Evolutionary conservation across 495 filamentous ascomycete genomes (phyloP).

Genomic region (Tuber magnatum): DNA sequence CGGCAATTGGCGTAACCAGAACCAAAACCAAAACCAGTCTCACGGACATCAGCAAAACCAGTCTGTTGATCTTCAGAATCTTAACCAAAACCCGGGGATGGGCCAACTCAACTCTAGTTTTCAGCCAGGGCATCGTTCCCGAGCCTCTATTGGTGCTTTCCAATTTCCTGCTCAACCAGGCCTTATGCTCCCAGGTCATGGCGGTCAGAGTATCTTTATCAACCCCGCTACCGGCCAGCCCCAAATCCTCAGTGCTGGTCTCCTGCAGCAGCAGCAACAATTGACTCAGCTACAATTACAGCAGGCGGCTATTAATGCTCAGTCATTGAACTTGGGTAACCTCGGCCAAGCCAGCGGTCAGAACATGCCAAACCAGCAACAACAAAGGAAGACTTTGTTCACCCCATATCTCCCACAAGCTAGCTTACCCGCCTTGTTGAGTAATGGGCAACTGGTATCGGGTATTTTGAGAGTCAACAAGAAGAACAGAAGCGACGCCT

Average conservation of each 20-base stretch:
- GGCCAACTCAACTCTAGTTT: constrained; percentile 69
- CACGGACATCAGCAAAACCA: constrained; percentile 31
- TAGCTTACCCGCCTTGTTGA: constrained; percentile 79
- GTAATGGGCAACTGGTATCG: constrained; percentile 87
- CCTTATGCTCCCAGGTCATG: constrained; percentile 52
- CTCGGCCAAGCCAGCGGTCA: constrained; percentile 62
- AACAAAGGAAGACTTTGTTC: constrained; percentile 96
- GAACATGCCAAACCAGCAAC: constrained; percentile 62
- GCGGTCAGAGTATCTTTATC: constrained; percentile 40
- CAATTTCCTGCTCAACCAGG: constrained; percentile 90
- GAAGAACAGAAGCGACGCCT: constrained; percentile 97
- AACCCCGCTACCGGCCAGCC: constrained; percentile 44
- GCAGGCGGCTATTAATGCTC: constrained; percentile 74
- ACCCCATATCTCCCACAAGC: constrained; percentile 97
- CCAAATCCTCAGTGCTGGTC: constrained; percentile 64
- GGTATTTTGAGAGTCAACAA: constrained; percentile 98
- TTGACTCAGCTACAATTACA: constrained; percentile 85
- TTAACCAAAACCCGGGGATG: constrained; percentile 49
- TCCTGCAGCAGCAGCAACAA: constrained; percentile 84
- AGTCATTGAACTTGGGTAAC: constrained; percentile 56
- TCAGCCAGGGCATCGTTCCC: constrained; percentile 83
- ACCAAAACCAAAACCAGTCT: constrained; percentile 48
- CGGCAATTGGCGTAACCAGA: constrained; percentile 91
- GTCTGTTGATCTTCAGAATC: constrained; percentile 44
- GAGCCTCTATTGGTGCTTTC: constrained; percentile 79